phyloP scores from a whole-genome alignment of 2,329 filamentous ascomycete genomes.

The Fusarium staphyleae region DNA sequence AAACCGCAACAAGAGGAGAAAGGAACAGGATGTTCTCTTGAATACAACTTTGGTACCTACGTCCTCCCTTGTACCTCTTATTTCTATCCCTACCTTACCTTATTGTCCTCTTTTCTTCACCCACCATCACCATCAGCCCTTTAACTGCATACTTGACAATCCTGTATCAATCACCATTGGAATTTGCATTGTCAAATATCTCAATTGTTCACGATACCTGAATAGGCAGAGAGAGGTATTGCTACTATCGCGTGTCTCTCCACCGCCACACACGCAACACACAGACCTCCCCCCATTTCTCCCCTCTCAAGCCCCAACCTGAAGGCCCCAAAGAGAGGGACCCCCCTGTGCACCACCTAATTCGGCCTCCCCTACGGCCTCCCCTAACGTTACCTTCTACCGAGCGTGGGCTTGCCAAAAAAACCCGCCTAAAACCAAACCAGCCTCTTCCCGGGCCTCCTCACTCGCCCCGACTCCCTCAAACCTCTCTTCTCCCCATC shows the following conservation, averaged over 20 bases:
- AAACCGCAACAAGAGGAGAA: background rate
- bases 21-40: background rate
- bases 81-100: background rate
- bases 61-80: background rate
- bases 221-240: too few relatives aligned
- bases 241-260: slow-evolving; percentile 18
- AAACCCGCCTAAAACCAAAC: slow-evolving; percentile 38
- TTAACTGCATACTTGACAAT: background rate
- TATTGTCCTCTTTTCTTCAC: slow-evolving; percentile 5
- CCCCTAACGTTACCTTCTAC: slow-evolving; percentile 13
- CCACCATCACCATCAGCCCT: slow-evolving; percentile 6
- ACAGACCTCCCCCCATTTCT: slow-evolving; percentile 32
- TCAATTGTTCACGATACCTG: background rate
- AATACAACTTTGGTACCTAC: slow-evolving; percentile 14
- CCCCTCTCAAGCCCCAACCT: slow-evolving; percentile 15
- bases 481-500: slow-evolving; percentile 32
- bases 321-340: slow-evolving; percentile 5
- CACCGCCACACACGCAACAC: slow-evolving; percentile 34
- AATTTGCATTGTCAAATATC: background rate
- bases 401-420: slow-evolving; percentile 25
- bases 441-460: slow-evolving; percentile 34
- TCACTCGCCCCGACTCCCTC: slow-evolving; percentile 19
- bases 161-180: background rate
- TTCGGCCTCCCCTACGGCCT: slow-evolving; percentile 31
- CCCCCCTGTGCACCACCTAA: slow-evolving; percentile 31